Evolutionary conservation across 2,329 filamentous ascomycete species (phyloP), one percentile per base, ranked within the genome.

Genomic region (Fusarium sp.): DNA sequence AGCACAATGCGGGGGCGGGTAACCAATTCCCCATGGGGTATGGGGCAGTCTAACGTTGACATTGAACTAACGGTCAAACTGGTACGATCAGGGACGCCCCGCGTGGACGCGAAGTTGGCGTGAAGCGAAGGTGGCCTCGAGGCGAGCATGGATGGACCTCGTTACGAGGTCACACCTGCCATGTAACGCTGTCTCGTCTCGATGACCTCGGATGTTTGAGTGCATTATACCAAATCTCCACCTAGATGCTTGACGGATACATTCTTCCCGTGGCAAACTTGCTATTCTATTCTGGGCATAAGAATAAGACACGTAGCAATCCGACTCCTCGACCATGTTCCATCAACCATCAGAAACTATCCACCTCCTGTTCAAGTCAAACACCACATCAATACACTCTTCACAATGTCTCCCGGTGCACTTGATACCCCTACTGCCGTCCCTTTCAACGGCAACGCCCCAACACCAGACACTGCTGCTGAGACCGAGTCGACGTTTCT

Each of bases 401-500:
- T 45, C 5, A 11, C 5, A 24, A 50, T 50, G 45, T 50, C 45
- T 50, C 45, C 22, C 14, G 5, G 45, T 14, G 45, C 45, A 10
- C 22, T 50, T 10, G 45, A 50, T 27, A 11, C 14, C 5, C 45
- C 45, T 27, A 27, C 45, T 6, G 6, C 45, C 22, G 45, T 50
- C 13, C 40, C 40, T 45, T 9, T 6, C 45, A 50, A 27, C 9
- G 45, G 45, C 4, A 50, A 50, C 45, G 6, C 22, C 22, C 16
- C 40, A 11, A 18, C 45, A 50, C 45, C 62, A 45, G 18, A 58
- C 37, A 50, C 13, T 18, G 22, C 62, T 27, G 61, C 69, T 50
- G 69, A 67, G 74, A 78, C 75, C 64, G 73, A 78, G 4, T 20
- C 60, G 18, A n/a, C 22, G 9, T 50, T 6, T n/a, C 42, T 62